A percentile compares a stretch with the other conserved stretches of the same genome.
Conservation (phyloP, 2,329 filamentous ascomycete genomes). For the Xylariomycetidae sp. region DNA sequence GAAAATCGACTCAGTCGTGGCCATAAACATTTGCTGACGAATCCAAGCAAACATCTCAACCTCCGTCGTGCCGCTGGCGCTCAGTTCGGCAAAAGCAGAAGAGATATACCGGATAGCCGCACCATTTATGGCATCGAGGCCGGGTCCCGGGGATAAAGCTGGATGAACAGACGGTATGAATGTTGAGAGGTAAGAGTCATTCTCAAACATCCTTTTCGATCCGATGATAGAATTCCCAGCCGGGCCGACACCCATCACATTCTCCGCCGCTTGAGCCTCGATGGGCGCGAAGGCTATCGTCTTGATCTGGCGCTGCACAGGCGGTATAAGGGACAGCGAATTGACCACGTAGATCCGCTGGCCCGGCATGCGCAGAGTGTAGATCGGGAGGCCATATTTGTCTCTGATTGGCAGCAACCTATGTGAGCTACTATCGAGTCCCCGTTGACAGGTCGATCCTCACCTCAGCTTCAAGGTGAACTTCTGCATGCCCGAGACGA, state of each 20-base stretch:
- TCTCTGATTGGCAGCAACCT: conserved; percentile 6
- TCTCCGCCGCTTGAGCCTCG: conserved; percentile 5
- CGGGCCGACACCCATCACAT: conserved; percentile 7
- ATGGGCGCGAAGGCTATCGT: conserved; percentile 11
- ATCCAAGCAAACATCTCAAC: conserved; percentile 10
- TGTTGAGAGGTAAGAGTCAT: conserved; percentile 3
- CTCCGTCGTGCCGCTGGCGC: background rate
- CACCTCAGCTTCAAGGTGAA: conserved; percentile 3
- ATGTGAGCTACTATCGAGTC: no score
- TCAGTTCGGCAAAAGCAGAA: conserved; percentile 3
- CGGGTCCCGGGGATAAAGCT: conserved; percentile 8
- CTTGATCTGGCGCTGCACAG: conserved; percentile 9
- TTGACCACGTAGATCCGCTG: conserved; percentile 12
- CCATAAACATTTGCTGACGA: conserved; percentile 7
- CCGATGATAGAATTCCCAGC: conserved; percentile 8
- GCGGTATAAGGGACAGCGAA: conserved; percentile 6
- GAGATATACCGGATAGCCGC: conserved; percentile 3
- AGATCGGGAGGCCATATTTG: conserved; percentile 10
- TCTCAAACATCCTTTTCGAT: conserved; percentile 2
- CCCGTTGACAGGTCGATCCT: no score
- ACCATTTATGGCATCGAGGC: conserved; percentile 10
- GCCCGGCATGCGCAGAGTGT: conserved; percentile 11
- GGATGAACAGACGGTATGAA: conserved; percentile 3
- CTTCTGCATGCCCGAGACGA: conserved; percentile 2
- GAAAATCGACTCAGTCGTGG: conserved; percentile 11